A percentile compares a stretch with the other conserved stretches of the same genome.
phyloP scores from a whole-genome alignment of 2,329 filamentous ascomycete species.

The Neospermospora avenae region DNA sequence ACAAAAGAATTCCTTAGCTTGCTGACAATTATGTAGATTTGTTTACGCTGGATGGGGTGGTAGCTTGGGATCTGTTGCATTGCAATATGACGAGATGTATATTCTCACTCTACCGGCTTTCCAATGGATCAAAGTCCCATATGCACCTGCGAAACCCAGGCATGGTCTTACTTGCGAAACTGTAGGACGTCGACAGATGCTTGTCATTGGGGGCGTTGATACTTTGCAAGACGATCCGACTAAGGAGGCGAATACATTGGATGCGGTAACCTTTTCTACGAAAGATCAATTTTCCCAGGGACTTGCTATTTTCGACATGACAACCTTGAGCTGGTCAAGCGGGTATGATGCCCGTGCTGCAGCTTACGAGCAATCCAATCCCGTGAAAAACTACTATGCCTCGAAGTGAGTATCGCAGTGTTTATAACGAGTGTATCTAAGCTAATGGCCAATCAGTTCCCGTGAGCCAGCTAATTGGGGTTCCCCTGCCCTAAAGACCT shows the following conservation, averaged over 20 bases:
- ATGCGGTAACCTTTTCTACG: constrained; percentile 11
- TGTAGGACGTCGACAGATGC: constrained; percentile 20
- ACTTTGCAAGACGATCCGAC: constrained; percentile 5
- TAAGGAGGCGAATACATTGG: constrained; percentile 1
- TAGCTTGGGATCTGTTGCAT: background rate
- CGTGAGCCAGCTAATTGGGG: constrained; percentile 9
- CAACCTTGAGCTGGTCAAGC: constrained; percentile 13
- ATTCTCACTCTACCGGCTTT: constrained; percentile 24
- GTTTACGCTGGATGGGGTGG: constrained; percentile 16
- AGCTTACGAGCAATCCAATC: constrained; percentile 14
- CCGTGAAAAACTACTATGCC: constrained; percentile 21
- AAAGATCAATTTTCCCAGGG: constrained; percentile 16
- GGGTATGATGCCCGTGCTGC: constrained; percentile 14
- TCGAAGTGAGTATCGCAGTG: background rate
- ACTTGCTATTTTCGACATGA: constrained; percentile 22
- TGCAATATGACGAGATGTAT: constrained; percentile 19
- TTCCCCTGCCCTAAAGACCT: background rate
- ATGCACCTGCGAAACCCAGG: constrained; percentile 12
- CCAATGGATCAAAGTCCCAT: constrained; percentile 20
- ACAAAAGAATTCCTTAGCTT: background rate
- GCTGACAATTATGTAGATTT: constrained; percentile 8
- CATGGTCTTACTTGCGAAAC: constrained; percentile 14
- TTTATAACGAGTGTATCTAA: background rate
- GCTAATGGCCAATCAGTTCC: background rate
- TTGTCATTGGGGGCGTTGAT: constrained; percentile 20